A percentile compares a stretch with the other conserved stretches of the same genome.
Evolutionary conservation across 2,329 filamentous ascomycete species (phyloP).

Genomic region (Dactylonectria estremocensis): DNA sequence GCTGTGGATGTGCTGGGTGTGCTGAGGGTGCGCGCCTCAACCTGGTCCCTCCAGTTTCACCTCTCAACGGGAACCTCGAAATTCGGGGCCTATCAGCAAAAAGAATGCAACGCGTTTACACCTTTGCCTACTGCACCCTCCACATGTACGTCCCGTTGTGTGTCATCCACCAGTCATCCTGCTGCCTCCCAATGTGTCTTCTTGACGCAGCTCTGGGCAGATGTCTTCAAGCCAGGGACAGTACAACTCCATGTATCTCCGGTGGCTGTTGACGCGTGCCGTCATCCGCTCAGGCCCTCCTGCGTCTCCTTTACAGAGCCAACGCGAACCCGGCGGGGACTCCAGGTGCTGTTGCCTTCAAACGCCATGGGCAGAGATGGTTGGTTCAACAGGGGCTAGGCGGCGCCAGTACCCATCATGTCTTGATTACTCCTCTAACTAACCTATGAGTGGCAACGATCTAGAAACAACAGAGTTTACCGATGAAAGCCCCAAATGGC

Average conservation of each 20-base stretch:
- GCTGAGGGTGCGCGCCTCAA: not conserved
- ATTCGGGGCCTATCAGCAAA: conserved; percentile 3
- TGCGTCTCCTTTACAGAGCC: conserved; percentile 1
- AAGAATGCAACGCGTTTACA: not conserved
- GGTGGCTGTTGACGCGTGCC: not conserved
- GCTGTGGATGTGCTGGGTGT: not conserved
- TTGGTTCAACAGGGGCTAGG: conserved; percentile 8
- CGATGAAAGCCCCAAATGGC: conserved; percentile 20
- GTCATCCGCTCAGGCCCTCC: conserved; percentile 1
- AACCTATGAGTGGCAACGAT: conserved; percentile 28
- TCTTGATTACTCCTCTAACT: conserved; percentile 13
- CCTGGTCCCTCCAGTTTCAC: conserved; percentile 13
- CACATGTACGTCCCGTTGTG: conserved; percentile 9
- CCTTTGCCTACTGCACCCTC: conserved; percentile 9
- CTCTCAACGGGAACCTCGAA: not conserved
- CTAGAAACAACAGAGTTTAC: conserved; percentile 31
- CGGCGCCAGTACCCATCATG: conserved; percentile 5
- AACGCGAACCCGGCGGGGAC: conserved; percentile 9
- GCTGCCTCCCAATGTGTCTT: not conserved
- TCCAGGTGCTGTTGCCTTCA: conserved; percentile 13
- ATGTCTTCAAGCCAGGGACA: not conserved
- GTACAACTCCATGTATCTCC: not conserved
- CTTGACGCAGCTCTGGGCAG: not conserved
- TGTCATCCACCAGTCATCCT: not conserved
- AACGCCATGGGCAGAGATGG: conserved; percentile 12